Conservation (phyloP, 352 stramenopile species). For the Aphanomyces stellatus region DNA sequence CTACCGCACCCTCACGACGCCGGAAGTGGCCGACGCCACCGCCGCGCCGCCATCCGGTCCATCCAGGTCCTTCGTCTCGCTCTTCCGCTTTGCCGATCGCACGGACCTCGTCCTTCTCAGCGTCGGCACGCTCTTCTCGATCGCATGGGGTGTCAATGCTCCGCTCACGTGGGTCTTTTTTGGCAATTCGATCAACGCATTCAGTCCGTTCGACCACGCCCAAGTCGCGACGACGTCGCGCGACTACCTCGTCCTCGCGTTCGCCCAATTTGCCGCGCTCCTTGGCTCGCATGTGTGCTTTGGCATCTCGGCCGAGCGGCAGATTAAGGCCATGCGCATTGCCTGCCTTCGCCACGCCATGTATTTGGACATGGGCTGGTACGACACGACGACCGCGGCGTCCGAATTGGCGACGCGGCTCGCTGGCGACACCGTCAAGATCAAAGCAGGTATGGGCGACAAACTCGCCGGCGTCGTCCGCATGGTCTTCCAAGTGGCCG, state of each 20-base stretch:
- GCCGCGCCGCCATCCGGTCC: too few species aligned
- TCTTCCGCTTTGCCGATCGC: not conserved
- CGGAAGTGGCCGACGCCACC: not conserved
- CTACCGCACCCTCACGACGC: not conserved
- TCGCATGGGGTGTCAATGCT: slow-evolving; percentile 28
- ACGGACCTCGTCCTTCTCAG: slow-evolving; percentile 22
- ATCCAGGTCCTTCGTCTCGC: not conserved
- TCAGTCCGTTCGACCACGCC: slow-evolving; percentile 29
- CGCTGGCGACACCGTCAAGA: slow-evolving; percentile 31
- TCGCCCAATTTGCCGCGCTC: slow-evolving; percentile 32
- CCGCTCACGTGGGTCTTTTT: slow-evolving; percentile 36
- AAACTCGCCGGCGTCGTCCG: slow-evolving; percentile 32
- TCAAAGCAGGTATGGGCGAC: slow-evolving; percentile 38
- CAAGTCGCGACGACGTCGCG: slow-evolving; percentile 27
- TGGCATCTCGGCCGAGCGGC: slow-evolving; percentile 29
- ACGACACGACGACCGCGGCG: slow-evolving; percentile 31
- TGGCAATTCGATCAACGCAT: slow-evolving; percentile 29
- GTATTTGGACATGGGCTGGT: slow-evolving; percentile 39
- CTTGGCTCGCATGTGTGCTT: slow-evolving; percentile 31
- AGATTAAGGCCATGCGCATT: slow-evolving; percentile 37
- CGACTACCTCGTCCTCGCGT: slow-evolving; percentile 26
- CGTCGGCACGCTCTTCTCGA: slow-evolving; percentile 25
- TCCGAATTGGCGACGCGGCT: slow-evolving; percentile 30
- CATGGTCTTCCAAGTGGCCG: slow-evolving; percentile 27
- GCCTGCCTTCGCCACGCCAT: slow-evolving; percentile 31